Conservation (phyloP, 768 basidiomycete genomes). For the Psilocybe cyanescens region DNA sequence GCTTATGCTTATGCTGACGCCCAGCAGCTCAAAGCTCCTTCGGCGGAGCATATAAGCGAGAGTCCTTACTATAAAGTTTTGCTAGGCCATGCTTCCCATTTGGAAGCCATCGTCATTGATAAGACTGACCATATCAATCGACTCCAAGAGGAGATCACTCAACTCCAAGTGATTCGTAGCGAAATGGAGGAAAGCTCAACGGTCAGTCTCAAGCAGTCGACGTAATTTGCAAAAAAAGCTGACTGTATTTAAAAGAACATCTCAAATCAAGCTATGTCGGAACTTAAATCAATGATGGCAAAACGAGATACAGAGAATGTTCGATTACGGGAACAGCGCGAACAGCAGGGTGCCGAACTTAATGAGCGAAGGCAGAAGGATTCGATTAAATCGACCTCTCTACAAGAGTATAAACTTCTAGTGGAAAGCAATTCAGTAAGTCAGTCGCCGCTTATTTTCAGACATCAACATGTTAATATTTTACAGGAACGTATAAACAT, state of each 20-base stretch:
- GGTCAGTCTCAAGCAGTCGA: slow-evolving; percentile 34
- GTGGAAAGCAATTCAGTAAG: slow-evolving; percentile 63
- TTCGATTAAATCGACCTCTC: slow-evolving; percentile 54
- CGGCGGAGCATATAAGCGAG: slow-evolving; percentile 50
- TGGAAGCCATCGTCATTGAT: slow-evolving; percentile 47
- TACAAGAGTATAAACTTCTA: slow-evolving; percentile 68
- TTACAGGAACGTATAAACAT: slow-evolving; percentile 72
- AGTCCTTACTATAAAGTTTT: slow-evolving; percentile 60
- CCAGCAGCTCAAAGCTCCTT: slow-evolving; percentile 42
- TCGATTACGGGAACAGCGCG: slow-evolving; percentile 74
- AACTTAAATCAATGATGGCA: slow-evolving; percentile 59
- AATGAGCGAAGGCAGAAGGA: slow-evolving; percentile 73
- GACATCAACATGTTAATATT: background rate
- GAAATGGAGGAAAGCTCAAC: slow-evolving; percentile 49
- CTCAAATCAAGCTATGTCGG: slow-evolving; percentile 58
- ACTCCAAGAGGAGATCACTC: slow-evolving; percentile 48
- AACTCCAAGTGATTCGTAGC: slow-evolving; percentile 40
- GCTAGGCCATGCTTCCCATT: slow-evolving; percentile 51
- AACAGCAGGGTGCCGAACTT: slow-evolving; percentile 66
- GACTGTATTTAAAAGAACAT: slow-evolving; percentile 25
- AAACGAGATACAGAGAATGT: slow-evolving; percentile 71
- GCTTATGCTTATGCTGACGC: background rate
- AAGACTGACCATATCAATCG: slow-evolving; percentile 39
- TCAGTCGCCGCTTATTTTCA: background rate
- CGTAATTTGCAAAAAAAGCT: slow-evolving; percentile 6